These are phyloP conservation scores for Boletus pseudo-olivaceus DNA, from an alignment of 768 basidiomycete species.

Conservation along the genomic window DNA sequence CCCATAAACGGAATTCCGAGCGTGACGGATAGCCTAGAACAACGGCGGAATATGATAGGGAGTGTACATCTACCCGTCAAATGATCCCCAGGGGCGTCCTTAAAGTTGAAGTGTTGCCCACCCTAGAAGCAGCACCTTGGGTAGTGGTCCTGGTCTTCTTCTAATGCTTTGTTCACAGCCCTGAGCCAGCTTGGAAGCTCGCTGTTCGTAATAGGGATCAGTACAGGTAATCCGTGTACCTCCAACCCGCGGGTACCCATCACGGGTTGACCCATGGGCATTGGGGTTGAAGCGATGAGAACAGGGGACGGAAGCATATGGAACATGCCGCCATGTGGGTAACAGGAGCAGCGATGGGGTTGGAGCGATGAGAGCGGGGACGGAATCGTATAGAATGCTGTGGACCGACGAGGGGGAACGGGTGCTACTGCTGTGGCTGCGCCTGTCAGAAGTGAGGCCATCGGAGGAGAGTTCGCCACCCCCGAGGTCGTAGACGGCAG, in stretches of 20 bases:
- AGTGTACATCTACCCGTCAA: constrained; percentile 36
- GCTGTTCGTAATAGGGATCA: no score
- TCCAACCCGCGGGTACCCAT: no score
- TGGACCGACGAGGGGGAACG: constrained; percentile 47
- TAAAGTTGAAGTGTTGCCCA: no score
- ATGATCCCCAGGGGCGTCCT: constrained; percentile 40
- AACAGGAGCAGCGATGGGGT: constrained; percentile 59
- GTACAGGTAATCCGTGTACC: no score
- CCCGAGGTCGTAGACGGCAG: constrained; percentile 67
- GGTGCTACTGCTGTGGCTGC: constrained; percentile 69
- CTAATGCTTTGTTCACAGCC: no score
- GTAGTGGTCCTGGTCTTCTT: no score
- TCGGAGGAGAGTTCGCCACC: constrained; percentile 75
- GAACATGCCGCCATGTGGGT: constrained; percentile 50
- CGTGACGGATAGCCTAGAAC: constrained; percentile 14
- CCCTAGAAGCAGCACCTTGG: no score
- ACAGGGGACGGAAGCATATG: no score
- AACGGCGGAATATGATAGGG: constrained; percentile 37
- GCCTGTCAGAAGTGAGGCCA: constrained; percentile 57
- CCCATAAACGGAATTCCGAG: constrained; percentile 25
- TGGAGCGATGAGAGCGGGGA: constrained; percentile 79
- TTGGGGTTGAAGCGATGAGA: no score
- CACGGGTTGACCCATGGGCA: no score
- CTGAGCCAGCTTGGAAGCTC: no score
- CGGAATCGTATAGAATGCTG: constrained; percentile 52